phyloP scores from a whole-genome alignment of 2,329 filamentous ascomycete species.

The Penicillium sp. region DNA sequence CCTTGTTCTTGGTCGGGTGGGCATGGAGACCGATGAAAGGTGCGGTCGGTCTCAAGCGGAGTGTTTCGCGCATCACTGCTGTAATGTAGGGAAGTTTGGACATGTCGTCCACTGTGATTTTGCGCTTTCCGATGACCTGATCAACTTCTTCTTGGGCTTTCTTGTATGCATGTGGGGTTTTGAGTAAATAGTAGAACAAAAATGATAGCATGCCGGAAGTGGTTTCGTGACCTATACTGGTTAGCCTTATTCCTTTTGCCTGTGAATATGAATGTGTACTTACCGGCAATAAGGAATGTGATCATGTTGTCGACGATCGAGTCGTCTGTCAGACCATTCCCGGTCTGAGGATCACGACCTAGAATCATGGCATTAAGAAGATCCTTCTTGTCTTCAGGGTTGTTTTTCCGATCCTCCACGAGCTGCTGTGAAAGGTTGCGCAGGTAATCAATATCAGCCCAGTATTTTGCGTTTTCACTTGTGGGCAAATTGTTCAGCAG shows the following conservation, averaged over 20 bases:
- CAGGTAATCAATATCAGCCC: slow-evolving; percentile 44
- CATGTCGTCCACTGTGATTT: slow-evolving; percentile 62
- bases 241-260: neutral
- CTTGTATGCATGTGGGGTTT: slow-evolving; percentile 60
- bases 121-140: slow-evolving; percentile 58
- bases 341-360: slow-evolving; percentile 66
- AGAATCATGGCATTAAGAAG: slow-evolving; percentile 69
- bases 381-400: slow-evolving; percentile 62
- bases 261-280: neutral
- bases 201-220: slow-evolving; percentile 69
- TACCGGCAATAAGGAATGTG: slow-evolving; percentile 67
- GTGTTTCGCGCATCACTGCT: slow-evolving; percentile 64
- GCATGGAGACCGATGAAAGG: slow-evolving; percentile 55
- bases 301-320: slow-evolving; percentile 70
- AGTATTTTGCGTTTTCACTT: slow-evolving; percentile 32
- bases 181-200: slow-evolving; percentile 63
- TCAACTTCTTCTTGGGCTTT: slow-evolving; percentile 70
- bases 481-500: slow-evolving; percentile 49
- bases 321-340: slow-evolving; percentile 62
- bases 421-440: slow-evolving; percentile 60
- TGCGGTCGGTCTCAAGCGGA: slow-evolving; percentile 62
- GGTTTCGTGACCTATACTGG: slow-evolving; percentile 63
- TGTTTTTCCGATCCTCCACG: slow-evolving; percentile 57
- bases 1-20: slow-evolving; percentile 41
- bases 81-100: slow-evolving; percentile 65